Evolutionary conservation across 768 basidiomycete species (phyloP), one percentile per base, ranked within the genome.

Genomic region (Amylocystis lapponica): DNA sequence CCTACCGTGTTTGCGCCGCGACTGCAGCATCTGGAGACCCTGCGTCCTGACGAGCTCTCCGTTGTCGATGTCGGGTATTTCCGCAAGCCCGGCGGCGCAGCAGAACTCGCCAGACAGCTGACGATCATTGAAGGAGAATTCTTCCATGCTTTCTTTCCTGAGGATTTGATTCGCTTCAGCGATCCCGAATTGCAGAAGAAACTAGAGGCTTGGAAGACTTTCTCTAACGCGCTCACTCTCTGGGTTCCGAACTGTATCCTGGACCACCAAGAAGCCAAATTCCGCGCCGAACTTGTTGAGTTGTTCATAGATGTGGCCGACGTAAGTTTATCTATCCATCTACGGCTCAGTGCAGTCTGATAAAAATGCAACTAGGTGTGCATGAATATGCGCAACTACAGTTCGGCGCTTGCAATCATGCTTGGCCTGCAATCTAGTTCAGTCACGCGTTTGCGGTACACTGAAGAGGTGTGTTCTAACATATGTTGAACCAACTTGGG

Each of bases 21-120:
- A 25, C 21, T 25, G n/a, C 20, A 38, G 19, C 21, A 3, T 20
- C 19, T 38, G 22, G 20, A 25, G 12, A 3, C 6, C 27, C n/a
- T 17, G n/a, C 25, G 17, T 30, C 20, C 16, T n/a, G 17, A 43
- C 3, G 23, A 36, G 27, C 36, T 21, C 30, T 25, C 14, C 12
- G 26, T 26, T 27, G 61, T 60, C 27, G 55, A 63, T 17, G 50
- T 70, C 17, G 37, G 62, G 26, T 49, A 51, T 31, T 72, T 77
- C 45, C 48, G 68, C 33, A 59, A 57, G 34, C 39, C 55, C 0
- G 48, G 53, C 2, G 74, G 75, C 1, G 56, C 64, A 17, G 64
- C 69, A 31, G 67, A 71, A 48, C 53, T 80, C 21, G 70, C 71
- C 2, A 64, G 64, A 3, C 73, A 75, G 52, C 58, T 78, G 14